Conservation (phyloP, 495 filamentous ascomycete species). For the Xylaria nigripes region DNA sequence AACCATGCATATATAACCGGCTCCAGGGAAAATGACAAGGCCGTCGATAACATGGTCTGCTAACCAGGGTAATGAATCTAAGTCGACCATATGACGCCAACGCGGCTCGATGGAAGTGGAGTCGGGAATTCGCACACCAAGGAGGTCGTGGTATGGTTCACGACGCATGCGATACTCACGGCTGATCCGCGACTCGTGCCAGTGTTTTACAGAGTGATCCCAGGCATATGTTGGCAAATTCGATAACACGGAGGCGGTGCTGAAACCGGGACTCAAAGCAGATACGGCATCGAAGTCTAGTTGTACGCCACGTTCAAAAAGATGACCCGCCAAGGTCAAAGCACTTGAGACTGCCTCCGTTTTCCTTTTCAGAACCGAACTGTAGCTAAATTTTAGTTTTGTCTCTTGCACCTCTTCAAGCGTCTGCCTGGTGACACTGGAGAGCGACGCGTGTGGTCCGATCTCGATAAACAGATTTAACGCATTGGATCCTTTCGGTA, state of each 20-base stretch:
- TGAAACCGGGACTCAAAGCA: constrained; percentile 13
- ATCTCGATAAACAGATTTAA: constrained; percentile 15
- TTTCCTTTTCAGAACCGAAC: constrained; percentile 21
- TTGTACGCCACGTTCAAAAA: constrained; percentile 28
- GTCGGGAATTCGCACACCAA: constrained; percentile 26
- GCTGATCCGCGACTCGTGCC: constrained; percentile 34
- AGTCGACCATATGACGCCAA: constrained; percentile 33
- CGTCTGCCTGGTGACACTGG: constrained; percentile 42
- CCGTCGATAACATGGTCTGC: constrained; percentile 32
- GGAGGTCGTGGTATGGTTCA: constrained; percentile 35
- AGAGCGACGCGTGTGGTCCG: constrained; percentile 32
- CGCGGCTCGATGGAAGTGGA: constrained; percentile 27
- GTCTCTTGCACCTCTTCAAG: constrained; percentile 13
- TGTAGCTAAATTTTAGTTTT: constrained; percentile 15
- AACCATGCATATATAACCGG: constrained; percentile 42
- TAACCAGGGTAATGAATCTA: constrained; percentile 39
- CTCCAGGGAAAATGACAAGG: constrained; percentile 40
- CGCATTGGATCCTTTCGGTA: neutral
- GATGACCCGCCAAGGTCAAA: constrained; percentile 25
- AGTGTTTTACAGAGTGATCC: constrained; percentile 35
- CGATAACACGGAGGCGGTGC: constrained; percentile 7
- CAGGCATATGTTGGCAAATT: constrained; percentile 34
- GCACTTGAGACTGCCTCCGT: constrained; percentile 20
- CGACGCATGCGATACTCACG: constrained; percentile 34
- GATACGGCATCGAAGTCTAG: constrained; percentile 32